A percentile compares a stretch with the other conserved stretches of the same genome.
Evolutionary conservation across 2,329 filamentous ascomycete genomes (phyloP).

Genomic region (Hypoxylon sp.): DNA sequence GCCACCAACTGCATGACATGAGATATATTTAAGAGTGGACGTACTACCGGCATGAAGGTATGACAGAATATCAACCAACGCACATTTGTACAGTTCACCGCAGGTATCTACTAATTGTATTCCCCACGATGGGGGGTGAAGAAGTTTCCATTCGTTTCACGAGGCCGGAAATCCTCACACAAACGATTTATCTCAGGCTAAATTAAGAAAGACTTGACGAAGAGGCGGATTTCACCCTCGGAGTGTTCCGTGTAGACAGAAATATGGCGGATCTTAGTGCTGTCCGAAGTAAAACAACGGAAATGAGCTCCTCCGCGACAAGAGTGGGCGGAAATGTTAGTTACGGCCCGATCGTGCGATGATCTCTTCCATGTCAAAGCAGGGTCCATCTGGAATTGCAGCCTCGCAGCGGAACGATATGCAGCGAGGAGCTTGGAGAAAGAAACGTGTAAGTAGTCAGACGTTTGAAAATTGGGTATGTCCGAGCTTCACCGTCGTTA

Average conservation of each 20-base stretch:
- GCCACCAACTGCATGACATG: slow-evolving; percentile 33
- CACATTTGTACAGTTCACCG: slow-evolving; percentile 4
- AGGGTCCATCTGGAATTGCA: slow-evolving; percentile 24
- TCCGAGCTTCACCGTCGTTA: slow-evolving; percentile 18
- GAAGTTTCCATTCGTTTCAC: slow-evolving; percentile 22
- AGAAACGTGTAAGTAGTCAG: slow-evolving; percentile 3
- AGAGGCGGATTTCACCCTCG: slow-evolving; percentile 1
- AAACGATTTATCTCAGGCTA: slow-evolving; percentile 15
- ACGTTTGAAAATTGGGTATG: slow-evolving; percentile 26
- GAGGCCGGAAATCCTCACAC: slow-evolving; percentile 15
- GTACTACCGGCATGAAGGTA: slow-evolving; percentile 14
- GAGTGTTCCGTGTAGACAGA: slow-evolving; percentile 31
- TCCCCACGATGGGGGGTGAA: slow-evolving; percentile 1
- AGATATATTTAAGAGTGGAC: slow-evolving; percentile 26
- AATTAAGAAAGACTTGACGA: slow-evolving; percentile 24
- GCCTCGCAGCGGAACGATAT: slow-evolving; percentile 26
- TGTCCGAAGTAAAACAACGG: slow-evolving; percentile 40
- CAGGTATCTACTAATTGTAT: slow-evolving; percentile 21
- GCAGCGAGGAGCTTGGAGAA: not conserved
- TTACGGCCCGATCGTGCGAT: slow-evolving; percentile 24
- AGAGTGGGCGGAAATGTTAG: slow-evolving; percentile 24
- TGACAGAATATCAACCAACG: slow-evolving; percentile 24
- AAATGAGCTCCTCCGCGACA: slow-evolving; percentile 40
- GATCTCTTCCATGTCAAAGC: slow-evolving; percentile 22
- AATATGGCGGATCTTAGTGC: slow-evolving; percentile 34